A percentile compares a stretch with the other conserved stretches of the same genome.
Conservation (phyloP, 345 rosid species). For the Psidium friedrichsthalianum region DNA sequence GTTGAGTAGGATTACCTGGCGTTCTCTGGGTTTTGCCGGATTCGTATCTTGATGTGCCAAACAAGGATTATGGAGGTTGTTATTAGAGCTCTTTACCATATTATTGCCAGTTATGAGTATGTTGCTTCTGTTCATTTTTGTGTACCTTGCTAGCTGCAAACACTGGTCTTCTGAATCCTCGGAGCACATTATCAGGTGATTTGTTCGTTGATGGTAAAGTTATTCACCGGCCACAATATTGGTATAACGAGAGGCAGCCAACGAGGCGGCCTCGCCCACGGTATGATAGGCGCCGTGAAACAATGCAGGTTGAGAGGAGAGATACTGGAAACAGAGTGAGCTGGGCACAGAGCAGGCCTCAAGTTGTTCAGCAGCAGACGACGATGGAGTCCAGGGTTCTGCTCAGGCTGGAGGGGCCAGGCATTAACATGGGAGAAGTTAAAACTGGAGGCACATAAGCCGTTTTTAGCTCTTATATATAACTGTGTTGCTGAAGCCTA, state of each 20-base stretch:
- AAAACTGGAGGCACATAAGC: neutral
- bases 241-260: constrained; percentile 46
- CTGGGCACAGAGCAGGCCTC: constrained; percentile 15
- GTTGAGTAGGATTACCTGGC: constrained; percentile 54
- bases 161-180: neutral
- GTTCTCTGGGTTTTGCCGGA: constrained; percentile 97
- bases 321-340: constrained; percentile 21
- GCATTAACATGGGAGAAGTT: neutral
- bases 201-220: constrained; percentile 79
- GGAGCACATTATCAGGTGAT: constrained; percentile 45
- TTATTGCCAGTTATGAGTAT: neutral
- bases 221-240: constrained; percentile 73
- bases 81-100: neutral
- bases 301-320: constrained; percentile 69
- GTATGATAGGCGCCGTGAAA: constrained; percentile 63
- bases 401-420: constrained; percentile 5
- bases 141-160: neutral
- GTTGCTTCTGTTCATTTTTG: neutral
- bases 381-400: constrained; percentile 1
- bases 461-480: neutral
- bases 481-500: neutral
- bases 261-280: constrained; percentile 54
- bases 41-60: constrained; percentile 92
- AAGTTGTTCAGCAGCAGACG: constrained; percentile 14
- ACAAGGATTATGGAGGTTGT: constrained; percentile 96